Percentiles rank a stretch among this genome's conserved stretches.
These are phyloP conservation scores for Smallanthus sonchifolius DNA, from an alignment of 129 eudicot species.

Conservation along the genomic window DNA sequence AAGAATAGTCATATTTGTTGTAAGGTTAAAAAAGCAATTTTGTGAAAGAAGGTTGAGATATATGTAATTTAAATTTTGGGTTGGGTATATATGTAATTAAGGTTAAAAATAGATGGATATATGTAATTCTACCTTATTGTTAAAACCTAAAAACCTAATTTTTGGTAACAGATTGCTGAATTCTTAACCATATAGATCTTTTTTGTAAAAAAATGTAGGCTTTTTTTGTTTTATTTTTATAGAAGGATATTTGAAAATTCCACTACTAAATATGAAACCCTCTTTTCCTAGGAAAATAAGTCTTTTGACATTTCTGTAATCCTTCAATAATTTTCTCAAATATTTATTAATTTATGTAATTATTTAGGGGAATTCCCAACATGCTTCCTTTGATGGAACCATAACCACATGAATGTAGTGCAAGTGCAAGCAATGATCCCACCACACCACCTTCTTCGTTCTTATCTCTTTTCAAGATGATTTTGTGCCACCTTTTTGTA, in stretches of 20 bases:
- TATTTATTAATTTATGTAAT: neutral
- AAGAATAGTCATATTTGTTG: no score
- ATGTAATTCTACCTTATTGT: no score
- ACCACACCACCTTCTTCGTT: neutral
- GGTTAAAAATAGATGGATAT: no score
- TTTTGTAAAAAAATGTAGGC: neutral
- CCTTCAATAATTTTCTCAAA: neutral
- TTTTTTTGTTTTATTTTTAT: neutral
- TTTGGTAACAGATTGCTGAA: no score
- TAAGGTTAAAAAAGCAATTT: no score
- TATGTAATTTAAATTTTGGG: no score
- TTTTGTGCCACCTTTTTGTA: neutral
- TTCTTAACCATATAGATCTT: no score
- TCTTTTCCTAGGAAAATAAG: neutral
- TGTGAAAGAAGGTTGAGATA: no score
- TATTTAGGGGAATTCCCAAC: neutral
- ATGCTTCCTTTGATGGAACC: slow-evolving; percentile 1
- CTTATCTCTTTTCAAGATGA: neutral
- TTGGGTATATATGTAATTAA: no score
- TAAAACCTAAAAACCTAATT: no score
- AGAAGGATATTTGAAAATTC: neutral
- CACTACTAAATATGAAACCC: neutral
- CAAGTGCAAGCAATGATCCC: neutral
- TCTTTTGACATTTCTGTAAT: neutral
- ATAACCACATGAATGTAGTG: neutral